Evolutionary conservation across 768 basidiomycete species (phyloP), one percentile per base, ranked within the genome.

Genomic region (Infundibulicybe gibba): DNA sequence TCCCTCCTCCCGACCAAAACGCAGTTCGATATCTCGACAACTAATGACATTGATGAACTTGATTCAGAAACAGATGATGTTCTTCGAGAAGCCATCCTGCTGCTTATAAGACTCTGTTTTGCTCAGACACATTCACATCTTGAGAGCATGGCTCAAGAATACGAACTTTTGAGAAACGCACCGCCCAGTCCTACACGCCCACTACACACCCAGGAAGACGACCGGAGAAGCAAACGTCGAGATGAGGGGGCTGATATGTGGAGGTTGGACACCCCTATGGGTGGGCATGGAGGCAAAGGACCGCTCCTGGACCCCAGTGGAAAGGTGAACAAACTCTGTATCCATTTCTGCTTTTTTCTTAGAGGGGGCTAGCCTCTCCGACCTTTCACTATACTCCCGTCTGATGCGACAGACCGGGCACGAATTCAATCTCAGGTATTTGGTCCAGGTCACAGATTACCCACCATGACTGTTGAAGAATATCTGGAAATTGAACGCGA

Each of bases 381-480:
- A 32, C 92, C 95, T 13, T 98, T 99, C 63, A 94, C 90, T 0
- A 93, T 99, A 49, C 72, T 98, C 12, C 91, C 94, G 0, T 79
- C 87, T 2, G 75, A 78, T 30, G 67, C 75, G 37, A 62, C 74
- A 15, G 78, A 94, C 54, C 83, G 94, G 48, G 74, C 83, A 35
- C 77, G 83, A 19, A 60, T 97, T 5, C 85, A 85, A 59, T 67
- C 77, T 2, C 81, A 89, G 57, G 94, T 98, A 3, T 98, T 97
- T 67, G 79, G 84, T 13, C 80, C 90, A 12, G 80, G 79, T 10
- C 82, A 97, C 58, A 80, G 85, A 37, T 69, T 98, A 30, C 97
- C 97, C 4, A 94, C 92, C 0, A 97, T 99, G 97, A 79, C 89
- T 1, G 80, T 98, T 48, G 95, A 98, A 56, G 90, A 98, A 64